A percentile compares a stretch with the other conserved stretches of the same genome.
Conservation (phyloP, 768 basidiomycete species). For the Mrakia gelida region DNA sequence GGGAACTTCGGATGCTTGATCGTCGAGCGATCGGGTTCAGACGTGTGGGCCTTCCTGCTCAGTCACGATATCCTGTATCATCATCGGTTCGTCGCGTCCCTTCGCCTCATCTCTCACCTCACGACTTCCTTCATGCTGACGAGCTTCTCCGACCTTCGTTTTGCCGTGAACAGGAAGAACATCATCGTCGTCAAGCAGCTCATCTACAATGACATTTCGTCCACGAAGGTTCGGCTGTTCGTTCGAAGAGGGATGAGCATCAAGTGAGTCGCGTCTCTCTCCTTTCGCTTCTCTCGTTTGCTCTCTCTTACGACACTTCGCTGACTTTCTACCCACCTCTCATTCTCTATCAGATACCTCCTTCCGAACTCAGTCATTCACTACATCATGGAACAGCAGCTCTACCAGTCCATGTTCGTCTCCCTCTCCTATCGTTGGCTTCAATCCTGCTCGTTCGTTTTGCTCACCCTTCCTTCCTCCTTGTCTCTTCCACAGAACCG, state of each 20-base stretch:
- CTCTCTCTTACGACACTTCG: constrained; percentile 50
- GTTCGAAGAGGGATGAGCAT: constrained; percentile 51
- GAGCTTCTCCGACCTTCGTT: not conserved
- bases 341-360: constrained; percentile 74
- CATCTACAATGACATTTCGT: constrained; percentile 95
- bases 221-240: constrained; percentile 69
- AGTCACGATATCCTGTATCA: constrained; percentile 51
- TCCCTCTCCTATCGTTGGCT: not conserved
- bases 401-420: constrained; percentile 41
- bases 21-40: constrained; percentile 89
- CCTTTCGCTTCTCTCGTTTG: not conserved
- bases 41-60: constrained; percentile 56
- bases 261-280: constrained; percentile 40
- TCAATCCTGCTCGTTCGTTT: not conserved
- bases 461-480: not conserved
- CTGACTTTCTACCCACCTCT: constrained; percentile 53
- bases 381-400: constrained; percentile 80
- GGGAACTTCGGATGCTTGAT: constrained; percentile 92
- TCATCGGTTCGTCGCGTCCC: constrained; percentile 43
- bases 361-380: constrained; percentile 85
- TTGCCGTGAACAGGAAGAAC: constrained; percentile 58
- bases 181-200: constrained; percentile 89
- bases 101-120: constrained; percentile 45
- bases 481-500: not conserved
- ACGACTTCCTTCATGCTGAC: not conserved